phyloP scores from a whole-genome alignment of 345 rosid species.

The Gynandropsis gynandra region DNA sequence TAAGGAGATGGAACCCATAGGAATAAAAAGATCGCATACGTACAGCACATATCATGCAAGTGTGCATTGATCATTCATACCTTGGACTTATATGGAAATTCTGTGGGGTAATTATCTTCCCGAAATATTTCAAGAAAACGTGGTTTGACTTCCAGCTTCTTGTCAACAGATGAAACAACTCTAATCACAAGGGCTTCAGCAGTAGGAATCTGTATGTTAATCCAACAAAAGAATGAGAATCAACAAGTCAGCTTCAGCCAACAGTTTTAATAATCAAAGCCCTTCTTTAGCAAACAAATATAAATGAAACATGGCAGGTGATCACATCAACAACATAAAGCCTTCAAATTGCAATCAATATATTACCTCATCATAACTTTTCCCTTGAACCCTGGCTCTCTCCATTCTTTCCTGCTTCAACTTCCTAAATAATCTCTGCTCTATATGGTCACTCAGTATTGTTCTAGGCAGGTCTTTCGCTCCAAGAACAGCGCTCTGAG shows the following conservation, averaged over 20 bases:
- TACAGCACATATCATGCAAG: constrained; percentile 9
- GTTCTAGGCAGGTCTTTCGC: constrained; percentile 96
- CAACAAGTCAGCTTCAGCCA: constrained; percentile 14
- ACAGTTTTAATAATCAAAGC: constrained; percentile 13
- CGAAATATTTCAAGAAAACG: constrained; percentile 90
- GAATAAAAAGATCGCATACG: neutral
- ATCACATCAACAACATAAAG: constrained; percentile 11
- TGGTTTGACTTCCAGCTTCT: constrained; percentile 93
- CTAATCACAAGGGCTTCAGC: constrained; percentile 93
- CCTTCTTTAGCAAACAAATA: neutral
- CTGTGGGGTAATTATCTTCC: constrained; percentile 81
- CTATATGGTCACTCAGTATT: constrained; percentile 92
- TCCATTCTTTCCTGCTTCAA: constrained; percentile 76
- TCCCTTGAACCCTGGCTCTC: constrained; percentile 74
- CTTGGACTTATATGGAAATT: constrained; percentile 95
- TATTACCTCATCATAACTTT: constrained; percentile 82
- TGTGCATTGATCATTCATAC: constrained; percentile 30
- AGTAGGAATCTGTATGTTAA: constrained; percentile 62
- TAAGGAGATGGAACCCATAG: constrained; percentile 11
- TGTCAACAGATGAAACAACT: constrained; percentile 99
- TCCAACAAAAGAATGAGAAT: constrained; percentile 3
- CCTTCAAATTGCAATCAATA: constrained; percentile 8
- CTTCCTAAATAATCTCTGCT: constrained; percentile 64
- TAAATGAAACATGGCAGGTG: constrained; percentile 3
- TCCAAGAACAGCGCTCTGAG: constrained; percentile 95